These are phyloP conservation scores for Trypanosoma platydactyli DNA, from an alignment of 208 protist genomes.

Conservation along the genomic window DNA sequence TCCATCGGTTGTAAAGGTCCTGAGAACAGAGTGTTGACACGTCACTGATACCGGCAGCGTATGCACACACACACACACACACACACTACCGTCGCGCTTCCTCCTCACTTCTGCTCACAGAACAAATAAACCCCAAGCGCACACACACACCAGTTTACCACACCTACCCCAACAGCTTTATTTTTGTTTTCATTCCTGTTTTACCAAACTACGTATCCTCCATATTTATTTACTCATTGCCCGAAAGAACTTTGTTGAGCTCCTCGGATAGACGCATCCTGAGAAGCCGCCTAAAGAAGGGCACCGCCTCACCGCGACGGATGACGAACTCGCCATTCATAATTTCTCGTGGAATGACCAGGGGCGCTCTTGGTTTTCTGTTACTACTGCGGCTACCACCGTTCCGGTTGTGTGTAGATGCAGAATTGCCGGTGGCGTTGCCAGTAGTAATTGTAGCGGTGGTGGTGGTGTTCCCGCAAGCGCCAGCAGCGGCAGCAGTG, in stretches of 20 bases:
- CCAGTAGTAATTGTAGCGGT: not conserved
- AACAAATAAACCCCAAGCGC: slow-evolving; percentile 9
- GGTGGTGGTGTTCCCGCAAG: not conserved
- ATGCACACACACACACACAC: no score
- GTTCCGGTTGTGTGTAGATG: not conserved
- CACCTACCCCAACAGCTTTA: slow-evolving; percentile 10
- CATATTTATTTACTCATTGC: not conserved
- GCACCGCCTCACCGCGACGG: slow-evolving; percentile 17
- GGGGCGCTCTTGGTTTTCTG: not conserved
- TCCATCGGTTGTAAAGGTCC: no score
- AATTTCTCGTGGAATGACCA: slow-evolving; percentile 12
- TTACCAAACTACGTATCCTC: not conserved
- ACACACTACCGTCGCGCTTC: not conserved
- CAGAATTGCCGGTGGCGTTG: not conserved
- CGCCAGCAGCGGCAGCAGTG: not conserved
- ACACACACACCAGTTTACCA: not conserved
- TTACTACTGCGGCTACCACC: not conserved
- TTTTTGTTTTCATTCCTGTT: slow-evolving; percentile 1
- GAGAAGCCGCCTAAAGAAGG: slow-evolving; percentile 17
- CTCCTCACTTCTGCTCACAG: slow-evolving; percentile 16
- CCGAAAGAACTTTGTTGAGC: slow-evolving; percentile 5
- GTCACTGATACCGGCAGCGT: no score
- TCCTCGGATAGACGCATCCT: slow-evolving; percentile 18
- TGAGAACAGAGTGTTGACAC: no score
- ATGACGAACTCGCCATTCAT: slow-evolving; percentile 15